Percentiles rank a stretch among this genome's conserved stretches.
These are phyloP conservation scores for Scleroderma citrinum DNA, from an alignment of 768 basidiomycete genomes.

Conservation along the genomic window DNA sequence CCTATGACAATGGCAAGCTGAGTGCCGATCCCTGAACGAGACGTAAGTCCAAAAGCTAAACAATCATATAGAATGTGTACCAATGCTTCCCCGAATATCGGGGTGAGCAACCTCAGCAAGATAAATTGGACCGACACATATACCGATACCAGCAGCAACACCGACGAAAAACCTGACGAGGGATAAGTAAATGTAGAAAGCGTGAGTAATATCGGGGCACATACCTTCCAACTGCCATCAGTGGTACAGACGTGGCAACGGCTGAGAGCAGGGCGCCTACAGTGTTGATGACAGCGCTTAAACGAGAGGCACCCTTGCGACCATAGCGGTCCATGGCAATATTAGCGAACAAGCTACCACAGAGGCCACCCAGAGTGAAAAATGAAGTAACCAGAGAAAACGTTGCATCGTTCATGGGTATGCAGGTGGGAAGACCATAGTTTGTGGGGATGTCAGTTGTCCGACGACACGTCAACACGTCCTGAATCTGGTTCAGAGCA, in stretches of 20 bases:
- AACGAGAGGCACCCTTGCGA: slow-evolving; percentile 57
- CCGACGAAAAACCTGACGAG: slow-evolving; percentile 54
- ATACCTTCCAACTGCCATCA: slow-evolving; percentile 64
- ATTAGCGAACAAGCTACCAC: slow-evolving; percentile 68
- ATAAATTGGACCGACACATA: slow-evolving; percentile 80
- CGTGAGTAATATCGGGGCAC: slow-evolving; percentile 5
- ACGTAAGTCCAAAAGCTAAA: background rate
- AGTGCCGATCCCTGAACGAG: slow-evolving; percentile 60
- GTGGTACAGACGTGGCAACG: slow-evolving; percentile 47
- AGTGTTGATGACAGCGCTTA: slow-evolving; percentile 50
- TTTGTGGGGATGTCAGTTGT: slow-evolving; percentile 11
- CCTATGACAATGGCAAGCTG: slow-evolving; percentile 82
- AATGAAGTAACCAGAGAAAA: slow-evolving; percentile 83
- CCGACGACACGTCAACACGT: slow-evolving; percentile 64
- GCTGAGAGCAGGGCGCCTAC: slow-evolving; percentile 63
- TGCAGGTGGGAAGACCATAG: slow-evolving; percentile 60
- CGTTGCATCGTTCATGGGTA: slow-evolving; percentile 66
- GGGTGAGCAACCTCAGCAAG: slow-evolving; percentile 81
- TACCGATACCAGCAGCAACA: slow-evolving; percentile 63
- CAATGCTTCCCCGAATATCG: slow-evolving; percentile 68
- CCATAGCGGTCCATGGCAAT: slow-evolving; percentile 66
- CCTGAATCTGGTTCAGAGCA: slow-evolving; percentile 83
- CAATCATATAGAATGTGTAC: slow-evolving; percentile 30
- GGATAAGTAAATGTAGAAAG: slow-evolving; percentile 1
- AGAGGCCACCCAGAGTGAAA: slow-evolving; percentile 83